Evolutionary conservation across 2,329 filamentous ascomycete genomes (phyloP).

Genomic region (Fusarium albidum): DNA sequence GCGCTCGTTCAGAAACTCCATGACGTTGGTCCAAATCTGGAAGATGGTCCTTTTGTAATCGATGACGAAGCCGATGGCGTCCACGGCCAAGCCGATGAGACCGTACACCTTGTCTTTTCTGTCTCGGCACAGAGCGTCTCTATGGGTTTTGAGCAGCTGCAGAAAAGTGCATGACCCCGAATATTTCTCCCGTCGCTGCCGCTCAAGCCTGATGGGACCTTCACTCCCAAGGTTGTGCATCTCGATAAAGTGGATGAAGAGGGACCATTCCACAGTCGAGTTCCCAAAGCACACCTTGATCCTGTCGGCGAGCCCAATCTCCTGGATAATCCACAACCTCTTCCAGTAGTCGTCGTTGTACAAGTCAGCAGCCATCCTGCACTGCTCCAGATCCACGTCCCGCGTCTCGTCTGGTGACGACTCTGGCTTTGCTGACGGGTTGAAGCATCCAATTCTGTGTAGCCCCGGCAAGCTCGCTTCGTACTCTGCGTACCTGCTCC

Average conservation of each 20-base stretch:
- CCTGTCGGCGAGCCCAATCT: constrained; percentile 35
- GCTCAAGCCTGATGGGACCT: constrained; percentile 30
- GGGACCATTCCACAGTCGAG: constrained; percentile 20
- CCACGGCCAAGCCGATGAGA: constrained; percentile 39
- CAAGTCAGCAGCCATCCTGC: not conserved
- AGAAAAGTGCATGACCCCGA: constrained; percentile 4
- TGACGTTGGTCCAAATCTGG: constrained; percentile 41
- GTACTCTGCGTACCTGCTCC: constrained; percentile 1
- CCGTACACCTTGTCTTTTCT: constrained; percentile 43
- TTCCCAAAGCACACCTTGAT: constrained; percentile 37
- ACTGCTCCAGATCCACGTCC: not conserved
- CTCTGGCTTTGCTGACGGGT: not conserved
- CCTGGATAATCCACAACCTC: constrained; percentile 36
- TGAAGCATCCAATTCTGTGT: not conserved
- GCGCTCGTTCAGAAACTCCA: constrained; percentile 34
- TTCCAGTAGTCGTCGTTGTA: constrained; percentile 5
- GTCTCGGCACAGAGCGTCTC: constrained; percentile 38
- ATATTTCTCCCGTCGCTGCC: constrained; percentile 14
- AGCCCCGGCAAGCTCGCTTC: not conserved
- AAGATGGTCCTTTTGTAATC: constrained; percentile 39
- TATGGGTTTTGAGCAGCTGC: constrained; percentile 35
- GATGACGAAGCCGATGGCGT: constrained; percentile 37
- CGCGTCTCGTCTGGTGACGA: not conserved
- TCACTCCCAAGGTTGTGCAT: constrained; percentile 7
- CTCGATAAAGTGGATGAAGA: constrained; percentile 27